These are phyloP conservation scores for Stipa capillata DNA, from an alignment of 176 grass and related monocot species.

Conservation along the genomic window DNA sequence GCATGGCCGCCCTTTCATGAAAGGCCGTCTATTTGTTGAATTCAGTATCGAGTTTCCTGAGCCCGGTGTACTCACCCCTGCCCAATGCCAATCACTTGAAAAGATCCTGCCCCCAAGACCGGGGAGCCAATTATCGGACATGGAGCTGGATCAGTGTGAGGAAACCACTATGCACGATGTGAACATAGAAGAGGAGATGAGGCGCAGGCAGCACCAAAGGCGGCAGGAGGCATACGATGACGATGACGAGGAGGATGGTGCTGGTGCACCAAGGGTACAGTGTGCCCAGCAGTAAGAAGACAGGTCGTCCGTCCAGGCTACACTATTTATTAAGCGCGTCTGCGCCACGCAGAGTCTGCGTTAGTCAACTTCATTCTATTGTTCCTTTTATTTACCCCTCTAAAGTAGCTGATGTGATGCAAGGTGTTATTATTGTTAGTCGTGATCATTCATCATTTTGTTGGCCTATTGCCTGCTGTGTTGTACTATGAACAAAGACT, in stretches of 20 bases:
- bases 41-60: conserved; percentile 85
- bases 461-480: background rate
- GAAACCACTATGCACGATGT: conserved; percentile 77
- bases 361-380: background rate
- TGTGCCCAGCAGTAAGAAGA: conserved; percentile 87
- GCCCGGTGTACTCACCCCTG: conserved; percentile 34
- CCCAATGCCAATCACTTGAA: conserved; percentile 52
- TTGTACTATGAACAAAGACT: background rate
- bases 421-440: background rate
- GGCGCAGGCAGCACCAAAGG: conserved; percentile 56
- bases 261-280: conserved; percentile 66
- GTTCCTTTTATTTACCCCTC: background rate
- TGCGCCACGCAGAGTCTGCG: too few species aligned
- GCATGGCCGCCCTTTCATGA: conserved; percentile 84
- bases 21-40: conserved; percentile 73
- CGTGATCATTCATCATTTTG: background rate
- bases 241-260: conserved; percentile 50
- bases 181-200: conserved; percentile 93
- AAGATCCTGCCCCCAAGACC: conserved; percentile 50
- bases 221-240: conserved; percentile 76
- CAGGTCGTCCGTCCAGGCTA: background rate
- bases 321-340: background rate
- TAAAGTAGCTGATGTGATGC: background rate
- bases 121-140: conserved; percentile 31
- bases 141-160: conserved; percentile 73